Evolutionary conservation across 305 asterid species (phyloP), one percentile per base, ranked within the genome.

Genomic region (Euphrasia arctica): DNA sequence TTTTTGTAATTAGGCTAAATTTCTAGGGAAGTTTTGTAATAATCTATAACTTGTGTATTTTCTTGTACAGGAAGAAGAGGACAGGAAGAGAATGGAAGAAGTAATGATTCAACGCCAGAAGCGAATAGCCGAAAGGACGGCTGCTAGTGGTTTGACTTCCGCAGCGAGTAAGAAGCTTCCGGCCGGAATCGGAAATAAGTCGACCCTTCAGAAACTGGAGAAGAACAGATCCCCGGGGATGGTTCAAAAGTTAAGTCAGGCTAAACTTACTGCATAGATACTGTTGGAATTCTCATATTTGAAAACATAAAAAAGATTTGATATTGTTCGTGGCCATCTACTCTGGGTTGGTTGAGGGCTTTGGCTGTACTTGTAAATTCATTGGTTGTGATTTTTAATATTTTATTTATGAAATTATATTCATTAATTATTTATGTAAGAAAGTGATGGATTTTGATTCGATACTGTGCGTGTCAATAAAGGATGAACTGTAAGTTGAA

Each of bases 121-220:
- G 72, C 79, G 97, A 74, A 89, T 89, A 5, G 93, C 93, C 1
- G 97, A 87, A 77, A 75, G 97, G 74, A 80, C 84, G 62, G 91
- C 92, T 18, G 79, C 83, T 18, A 71, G 67, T 57, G 77, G 78
- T 66, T 39, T 31, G 60, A 50, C 75, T 63, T 61, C 83, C 15
- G 56, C 70, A 60, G 73, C 73, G 14, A 63, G 86, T 34, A 80
- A 70, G 77, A 84, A 75, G 39, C 64, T 59, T 10, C 82, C 86
- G 10, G 84, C 65, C 3, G 90, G 89, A 68, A 78, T 67, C 3
- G 90, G 89, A 68, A 78, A 74, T 64, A 88, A 68, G 75, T 71
- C 83, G 1, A 78, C 79, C 70, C 71, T 83, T 57, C 12, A 84
- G 5, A 82, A 77, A 72, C 80, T 73, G 27, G 79, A 67, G 31